A percentile compares a stretch with the other conserved stretches of the same genome.
phyloP scores from a whole-genome alignment of 2,329 filamentous ascomycete species.

The Cytospora mali region DNA sequence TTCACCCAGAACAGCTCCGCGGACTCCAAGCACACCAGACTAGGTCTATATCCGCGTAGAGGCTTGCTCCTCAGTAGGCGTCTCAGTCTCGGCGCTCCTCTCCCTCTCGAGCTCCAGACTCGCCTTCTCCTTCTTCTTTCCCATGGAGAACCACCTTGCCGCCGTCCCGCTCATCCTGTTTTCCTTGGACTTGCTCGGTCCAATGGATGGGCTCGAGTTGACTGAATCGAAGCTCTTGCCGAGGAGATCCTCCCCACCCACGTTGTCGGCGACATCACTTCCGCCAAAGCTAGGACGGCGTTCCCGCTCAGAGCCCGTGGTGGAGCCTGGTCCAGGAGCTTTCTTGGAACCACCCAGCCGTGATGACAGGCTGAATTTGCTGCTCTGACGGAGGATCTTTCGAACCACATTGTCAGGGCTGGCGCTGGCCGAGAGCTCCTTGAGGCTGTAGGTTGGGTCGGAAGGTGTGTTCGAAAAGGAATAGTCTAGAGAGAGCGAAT shows the following conservation, averaged over 20 bases:
- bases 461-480: conserved; percentile 60
- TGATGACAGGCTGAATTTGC: conserved; percentile 66
- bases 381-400: conserved; percentile 67
- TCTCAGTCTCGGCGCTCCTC: conserved; percentile 25
- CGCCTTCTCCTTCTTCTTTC: conserved; percentile 62
- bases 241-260: conserved; percentile 51
- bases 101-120: conserved; percentile 55
- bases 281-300: conserved; percentile 54
- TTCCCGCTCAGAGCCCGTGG: conserved; percentile 56
- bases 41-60: conserved; percentile 7
- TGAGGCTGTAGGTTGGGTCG: conserved; percentile 49
- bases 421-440: conserved; percentile 43
- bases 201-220: conserved; percentile 59
- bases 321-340: conserved; percentile 51
- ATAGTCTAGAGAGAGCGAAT: conserved; percentile 59
- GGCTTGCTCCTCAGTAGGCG: conserved; percentile 23
- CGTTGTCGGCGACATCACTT: conserved; percentile 45
- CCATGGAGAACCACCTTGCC: conserved; percentile 56
- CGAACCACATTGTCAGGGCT: conserved; percentile 58
- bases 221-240: conserved; percentile 60
- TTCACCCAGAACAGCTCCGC: neutral
- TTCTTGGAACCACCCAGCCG: conserved; percentile 56
- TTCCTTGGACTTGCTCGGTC: conserved; percentile 48
- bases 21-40: neutral
- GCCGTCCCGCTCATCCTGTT: conserved; percentile 47